Evolutionary conservation across 148 eudicot species (phyloP).

Genomic region (Nepenthes gracilis): DNA sequence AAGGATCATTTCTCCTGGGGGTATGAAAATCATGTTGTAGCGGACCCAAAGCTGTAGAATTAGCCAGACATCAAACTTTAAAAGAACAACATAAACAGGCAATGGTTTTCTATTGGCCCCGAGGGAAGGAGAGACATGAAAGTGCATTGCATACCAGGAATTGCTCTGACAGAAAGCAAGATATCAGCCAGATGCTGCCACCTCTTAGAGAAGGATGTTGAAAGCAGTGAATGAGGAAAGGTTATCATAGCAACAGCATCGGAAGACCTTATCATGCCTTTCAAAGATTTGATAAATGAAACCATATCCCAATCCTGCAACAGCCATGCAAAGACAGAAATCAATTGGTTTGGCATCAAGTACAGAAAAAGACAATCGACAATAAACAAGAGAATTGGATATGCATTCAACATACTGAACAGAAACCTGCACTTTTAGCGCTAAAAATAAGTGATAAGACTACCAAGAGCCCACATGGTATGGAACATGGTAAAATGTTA

Average conservation of each 20-base stretch:
- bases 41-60: neutral
- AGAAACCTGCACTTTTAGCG: neutral
- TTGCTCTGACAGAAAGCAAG: conserved; percentile 76
- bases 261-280: conserved; percentile 57
- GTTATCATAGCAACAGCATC: conserved; percentile 78
- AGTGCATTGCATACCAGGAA: conserved; percentile 46
- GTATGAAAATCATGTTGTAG: neutral
- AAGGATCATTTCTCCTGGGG: no score
- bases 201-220: conserved; percentile 66
- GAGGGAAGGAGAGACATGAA: conserved; percentile 1
- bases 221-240: conserved; percentile 68
- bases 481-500: neutral
- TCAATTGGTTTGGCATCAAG: neutral
- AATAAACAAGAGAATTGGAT: neutral
- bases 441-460: neutral
- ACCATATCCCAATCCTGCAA: conserved; percentile 90
- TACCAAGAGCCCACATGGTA: neutral
- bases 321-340: neutral
- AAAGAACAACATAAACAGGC: neutral
- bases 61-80: neutral
- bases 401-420: neutral
- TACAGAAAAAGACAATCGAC: neutral
- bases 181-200: conserved; percentile 98
- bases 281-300: conserved; percentile 72
- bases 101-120: neutral